Conservation (phyloP, 257 asterid species). For the Solanum virginianum region DNA sequence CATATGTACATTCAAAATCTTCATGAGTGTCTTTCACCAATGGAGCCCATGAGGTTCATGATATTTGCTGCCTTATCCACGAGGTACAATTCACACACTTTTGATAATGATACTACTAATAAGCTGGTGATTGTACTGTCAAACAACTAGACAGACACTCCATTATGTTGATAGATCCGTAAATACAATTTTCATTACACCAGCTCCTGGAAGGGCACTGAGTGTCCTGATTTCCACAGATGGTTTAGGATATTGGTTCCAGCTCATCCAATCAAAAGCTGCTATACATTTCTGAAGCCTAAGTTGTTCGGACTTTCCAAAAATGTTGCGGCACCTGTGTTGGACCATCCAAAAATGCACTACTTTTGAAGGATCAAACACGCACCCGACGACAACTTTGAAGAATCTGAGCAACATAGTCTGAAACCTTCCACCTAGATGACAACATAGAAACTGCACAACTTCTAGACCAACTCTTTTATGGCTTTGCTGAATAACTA, state of each 20-base stretch:
- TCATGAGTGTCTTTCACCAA: background rate
- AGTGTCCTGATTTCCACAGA: background rate
- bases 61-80: constrained; percentile 5
- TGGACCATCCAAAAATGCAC: too few relatives aligned
- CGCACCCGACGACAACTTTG: too few relatives aligned
- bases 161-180: background rate
- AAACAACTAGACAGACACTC: background rate
- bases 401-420: too few relatives aligned
- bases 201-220: background rate
- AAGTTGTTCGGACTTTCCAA: too few relatives aligned
- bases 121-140: background rate
- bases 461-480: background rate
- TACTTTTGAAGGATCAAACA: too few relatives aligned
- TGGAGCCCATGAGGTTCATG: background rate
- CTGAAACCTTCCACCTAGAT: background rate
- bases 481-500: background rate
- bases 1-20: constrained; percentile 3
- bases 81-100: background rate
- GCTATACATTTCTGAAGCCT: background rate
- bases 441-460: background rate
- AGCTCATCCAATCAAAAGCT: background rate
- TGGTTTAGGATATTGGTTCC: background rate
- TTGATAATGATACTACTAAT: background rate
- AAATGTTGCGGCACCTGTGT: too few relatives aligned
- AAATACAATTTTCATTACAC: background rate